phyloP scores from a whole-genome alignment of 768 basidiomycete species.

The Russula ochroleuca region DNA sequence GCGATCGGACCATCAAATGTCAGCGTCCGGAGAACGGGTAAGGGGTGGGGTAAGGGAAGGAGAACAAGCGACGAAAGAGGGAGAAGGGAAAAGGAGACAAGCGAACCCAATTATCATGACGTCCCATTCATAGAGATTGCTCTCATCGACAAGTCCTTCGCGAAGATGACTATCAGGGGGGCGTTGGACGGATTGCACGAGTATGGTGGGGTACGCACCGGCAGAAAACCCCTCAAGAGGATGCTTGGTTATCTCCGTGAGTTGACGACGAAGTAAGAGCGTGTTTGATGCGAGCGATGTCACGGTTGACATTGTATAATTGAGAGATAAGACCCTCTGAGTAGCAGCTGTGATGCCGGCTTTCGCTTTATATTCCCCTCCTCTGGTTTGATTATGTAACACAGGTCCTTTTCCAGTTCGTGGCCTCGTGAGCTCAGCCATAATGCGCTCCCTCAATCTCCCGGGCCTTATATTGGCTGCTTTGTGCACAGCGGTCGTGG shows the following conservation, averaged over 20 bases:
- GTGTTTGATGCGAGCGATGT: conserved; percentile 35
- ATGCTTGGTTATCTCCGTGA: conserved; percentile 81
- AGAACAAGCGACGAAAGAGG: neutral
- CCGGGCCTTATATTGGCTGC: conserved; percentile 9
- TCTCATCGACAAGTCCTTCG: conserved; percentile 87
- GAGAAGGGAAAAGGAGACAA: neutral
- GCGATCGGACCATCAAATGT: conserved; percentile 30
- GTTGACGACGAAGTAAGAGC: conserved; percentile 72
- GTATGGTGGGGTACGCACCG: conserved; percentile 45
- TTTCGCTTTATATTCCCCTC: conserved; percentile 11
- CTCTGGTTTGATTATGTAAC: conserved; percentile 11
- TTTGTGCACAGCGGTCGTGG: conserved; percentile 34
- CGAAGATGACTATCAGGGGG: conserved; percentile 34
- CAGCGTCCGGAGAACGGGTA: conserved; percentile 3
- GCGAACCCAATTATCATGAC: conserved; percentile 88
- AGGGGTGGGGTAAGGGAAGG: neutral
- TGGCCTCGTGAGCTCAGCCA: neutral
- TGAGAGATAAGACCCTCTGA: neutral
- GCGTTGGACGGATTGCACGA: conserved; percentile 29
- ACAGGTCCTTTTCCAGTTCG: no score
- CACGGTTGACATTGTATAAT: conserved; percentile 29
- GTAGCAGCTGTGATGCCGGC: neutral
- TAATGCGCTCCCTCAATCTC: conserved; percentile 14
- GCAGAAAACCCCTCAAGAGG: conserved; percentile 98
- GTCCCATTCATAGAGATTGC: conserved; percentile 96